A percentile compares a stretch with the other conserved stretches of the same genome.
These are phyloP conservation scores for Talaromyces sp. DNA, from an alignment of 2,329 filamentous ascomycete genomes.

Conservation along the genomic window DNA sequence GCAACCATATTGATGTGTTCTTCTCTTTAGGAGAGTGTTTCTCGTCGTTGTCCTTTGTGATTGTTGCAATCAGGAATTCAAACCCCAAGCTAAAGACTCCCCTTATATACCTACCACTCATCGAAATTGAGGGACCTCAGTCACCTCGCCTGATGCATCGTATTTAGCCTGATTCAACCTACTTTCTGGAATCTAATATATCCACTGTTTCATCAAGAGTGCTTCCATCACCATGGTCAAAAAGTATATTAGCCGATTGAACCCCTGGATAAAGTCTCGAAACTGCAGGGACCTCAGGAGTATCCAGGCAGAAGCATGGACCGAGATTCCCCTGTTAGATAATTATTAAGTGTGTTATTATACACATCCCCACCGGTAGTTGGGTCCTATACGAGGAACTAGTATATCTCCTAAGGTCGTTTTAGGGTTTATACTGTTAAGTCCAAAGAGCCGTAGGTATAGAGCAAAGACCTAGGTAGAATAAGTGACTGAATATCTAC, in stretches of 20 bases:
- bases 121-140: neutral
- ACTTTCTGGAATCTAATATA: neutral
- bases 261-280: neutral
- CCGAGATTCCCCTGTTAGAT: slow-evolving; percentile 9
- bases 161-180: slow-evolving; percentile 6
- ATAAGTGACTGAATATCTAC: no score
- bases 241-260: neutral
- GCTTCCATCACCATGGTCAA: neutral
- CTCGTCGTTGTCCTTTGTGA: neutral
- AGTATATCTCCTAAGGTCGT: no score
- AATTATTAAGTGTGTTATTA: neutral
- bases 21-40: neutral
- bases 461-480: no score
- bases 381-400: neutral
- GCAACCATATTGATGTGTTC: neutral
- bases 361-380: neutral
- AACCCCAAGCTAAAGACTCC: neutral
- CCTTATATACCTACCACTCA: neutral
- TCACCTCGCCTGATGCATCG: neutral
- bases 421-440: no score
- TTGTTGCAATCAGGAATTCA: neutral
- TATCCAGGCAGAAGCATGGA: neutral
- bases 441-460: no score
- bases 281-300: neutral
- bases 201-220: neutral